Percentiles rank a stretch among this genome's conserved stretches.
These are phyloP conservation scores for Beauveria brongniartii DNA, from an alignment of 2,329 filamentous ascomycete species.

Conservation along the genomic window DNA sequence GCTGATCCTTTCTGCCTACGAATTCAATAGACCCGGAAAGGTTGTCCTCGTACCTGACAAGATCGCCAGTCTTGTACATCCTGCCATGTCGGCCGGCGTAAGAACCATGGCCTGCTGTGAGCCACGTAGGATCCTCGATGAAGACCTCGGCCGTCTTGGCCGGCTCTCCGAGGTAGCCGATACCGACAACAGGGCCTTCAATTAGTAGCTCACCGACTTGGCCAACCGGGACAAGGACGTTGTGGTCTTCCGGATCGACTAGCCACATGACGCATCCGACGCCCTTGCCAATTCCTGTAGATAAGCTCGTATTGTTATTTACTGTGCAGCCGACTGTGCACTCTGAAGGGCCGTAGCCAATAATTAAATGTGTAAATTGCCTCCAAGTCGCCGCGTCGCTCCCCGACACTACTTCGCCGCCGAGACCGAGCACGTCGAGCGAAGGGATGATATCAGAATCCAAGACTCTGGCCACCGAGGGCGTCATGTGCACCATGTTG, in stretches of 20 bases:
- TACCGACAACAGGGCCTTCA: slow-evolving; percentile 52
- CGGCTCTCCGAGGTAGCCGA: slow-evolving; percentile 52
- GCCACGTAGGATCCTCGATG: slow-evolving; percentile 47
- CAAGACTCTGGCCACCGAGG: slow-evolving; percentile 40
- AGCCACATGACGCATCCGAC: slow-evolving; percentile 43
- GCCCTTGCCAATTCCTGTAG: slow-evolving; percentile 40
- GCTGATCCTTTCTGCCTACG: slow-evolving; percentile 57
- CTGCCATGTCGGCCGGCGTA: slow-evolving; percentile 32
- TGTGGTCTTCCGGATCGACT: slow-evolving; percentile 38
- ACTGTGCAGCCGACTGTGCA: slow-evolving; percentile 45
- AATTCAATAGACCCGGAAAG: slow-evolving; percentile 47
- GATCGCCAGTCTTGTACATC: slow-evolving; percentile 53
- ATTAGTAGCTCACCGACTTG: slow-evolving; percentile 45
- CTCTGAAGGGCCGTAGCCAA: slow-evolving; percentile 46
- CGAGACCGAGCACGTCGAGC: slow-evolving; percentile 39
- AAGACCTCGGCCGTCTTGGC: slow-evolving; percentile 51
- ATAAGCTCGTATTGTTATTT: slow-evolving; percentile 33
- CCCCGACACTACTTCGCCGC: slow-evolving; percentile 45
- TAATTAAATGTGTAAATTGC: slow-evolving; percentile 36
- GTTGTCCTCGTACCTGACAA: slow-evolving; percentile 45
- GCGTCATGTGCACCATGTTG: slow-evolving; percentile 44
- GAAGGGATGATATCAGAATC: slow-evolving; percentile 37
- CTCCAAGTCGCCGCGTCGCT: slow-evolving; percentile 42
- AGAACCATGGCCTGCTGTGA: slow-evolving; percentile 29
- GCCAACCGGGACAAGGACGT: slow-evolving; percentile 39